A percentile compares a stretch with the other conserved stretches of the same genome.
Conservation (phyloP, 176 grass and related monocot species). For the Chrysopogon serrulatus region DNA sequence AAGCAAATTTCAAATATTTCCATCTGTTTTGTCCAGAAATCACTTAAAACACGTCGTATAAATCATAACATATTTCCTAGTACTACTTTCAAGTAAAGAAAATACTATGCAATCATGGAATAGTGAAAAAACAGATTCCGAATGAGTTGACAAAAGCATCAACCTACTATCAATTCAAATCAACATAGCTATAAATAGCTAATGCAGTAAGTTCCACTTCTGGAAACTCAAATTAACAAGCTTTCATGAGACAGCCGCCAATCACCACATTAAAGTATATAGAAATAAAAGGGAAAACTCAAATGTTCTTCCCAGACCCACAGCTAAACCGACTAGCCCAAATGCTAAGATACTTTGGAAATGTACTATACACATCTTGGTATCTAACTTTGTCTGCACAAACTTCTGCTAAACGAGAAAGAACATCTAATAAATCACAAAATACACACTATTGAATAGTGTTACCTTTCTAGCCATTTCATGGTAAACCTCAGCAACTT, state of each 20-base stretch:
- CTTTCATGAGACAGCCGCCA: neutral
- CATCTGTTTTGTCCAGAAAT: neutral
- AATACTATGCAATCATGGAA: neutral
- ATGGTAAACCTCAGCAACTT: conserved; percentile 82
- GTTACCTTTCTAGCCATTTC: conserved; percentile 85
- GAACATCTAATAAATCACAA: conserved; percentile 13
- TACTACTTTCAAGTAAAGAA: neutral
- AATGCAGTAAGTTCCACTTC: neutral
- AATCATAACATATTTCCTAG: neutral
- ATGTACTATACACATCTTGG: neutral
- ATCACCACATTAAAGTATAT: neutral
- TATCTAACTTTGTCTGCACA: neutral
- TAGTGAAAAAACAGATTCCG: neutral
- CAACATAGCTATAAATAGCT: neutral
- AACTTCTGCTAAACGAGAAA: conserved; percentile 14
- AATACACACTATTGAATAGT: neutral
- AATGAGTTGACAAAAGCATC: neutral
- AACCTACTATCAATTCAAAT: neutral
- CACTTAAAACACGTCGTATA: neutral
- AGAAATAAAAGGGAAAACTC: neutral
- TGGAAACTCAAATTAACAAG: neutral
- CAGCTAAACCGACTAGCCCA: neutral
- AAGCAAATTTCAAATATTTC: conserved; percentile 18
- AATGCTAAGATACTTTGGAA: neutral
- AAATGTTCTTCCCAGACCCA: neutral